phyloP scores from a whole-genome alignment of 768 basidiomycete genomes.

The Cystofilobasidium bisporidii region DNA sequence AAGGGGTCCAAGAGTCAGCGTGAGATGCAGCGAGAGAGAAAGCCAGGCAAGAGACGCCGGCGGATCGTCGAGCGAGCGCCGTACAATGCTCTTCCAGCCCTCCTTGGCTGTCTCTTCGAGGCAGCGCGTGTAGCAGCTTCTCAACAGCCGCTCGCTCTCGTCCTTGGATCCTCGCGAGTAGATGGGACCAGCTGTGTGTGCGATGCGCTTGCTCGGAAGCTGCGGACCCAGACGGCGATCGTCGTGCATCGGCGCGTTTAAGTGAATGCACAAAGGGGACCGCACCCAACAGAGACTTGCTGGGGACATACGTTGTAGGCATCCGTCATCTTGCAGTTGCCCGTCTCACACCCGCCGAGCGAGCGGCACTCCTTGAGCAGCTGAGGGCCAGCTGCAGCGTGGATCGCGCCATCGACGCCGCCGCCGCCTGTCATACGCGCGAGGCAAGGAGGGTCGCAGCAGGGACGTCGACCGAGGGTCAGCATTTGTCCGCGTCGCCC shows the following conservation, averaged over 20 bases:
- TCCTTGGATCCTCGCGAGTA: slow-evolving; percentile 32
- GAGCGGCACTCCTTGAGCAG: slow-evolving; percentile 38
- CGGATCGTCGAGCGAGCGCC: neutral
- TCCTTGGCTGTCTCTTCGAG: slow-evolving; percentile 33
- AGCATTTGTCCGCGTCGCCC: too few relatives aligned
- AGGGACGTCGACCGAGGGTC: too few relatives aligned
- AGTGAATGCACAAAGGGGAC: too few relatives aligned
- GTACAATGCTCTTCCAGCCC: slow-evolving; percentile 29
- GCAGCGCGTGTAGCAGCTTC: slow-evolving; percentile 37
- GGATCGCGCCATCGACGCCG: slow-evolving; percentile 43
- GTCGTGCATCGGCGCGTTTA: neutral
- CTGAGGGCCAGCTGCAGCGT: slow-evolving; percentile 39
- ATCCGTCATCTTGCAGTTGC: slow-evolving; percentile 40
- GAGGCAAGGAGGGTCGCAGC: neutral
- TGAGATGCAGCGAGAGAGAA: too few relatives aligned
- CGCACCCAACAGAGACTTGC: too few relatives aligned
- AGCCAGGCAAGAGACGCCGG: too few relatives aligned
- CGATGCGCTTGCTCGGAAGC: slow-evolving; percentile 38
- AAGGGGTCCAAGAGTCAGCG: too few relatives aligned
- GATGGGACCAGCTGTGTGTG: slow-evolving; percentile 42
- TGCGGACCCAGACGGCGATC: slow-evolving; percentile 29
- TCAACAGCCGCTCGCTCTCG: slow-evolving; percentile 31
- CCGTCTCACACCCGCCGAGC: slow-evolving; percentile 40
- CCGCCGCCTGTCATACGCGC: slow-evolving; percentile 34
- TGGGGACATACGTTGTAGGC: slow-evolving; percentile 33